A percentile compares a stretch with the other conserved stretches of the same genome.
These are phyloP conservation scores for Termitomyces sp. DNA, from an alignment of 768 basidiomycete species.

Conservation along the genomic window DNA sequence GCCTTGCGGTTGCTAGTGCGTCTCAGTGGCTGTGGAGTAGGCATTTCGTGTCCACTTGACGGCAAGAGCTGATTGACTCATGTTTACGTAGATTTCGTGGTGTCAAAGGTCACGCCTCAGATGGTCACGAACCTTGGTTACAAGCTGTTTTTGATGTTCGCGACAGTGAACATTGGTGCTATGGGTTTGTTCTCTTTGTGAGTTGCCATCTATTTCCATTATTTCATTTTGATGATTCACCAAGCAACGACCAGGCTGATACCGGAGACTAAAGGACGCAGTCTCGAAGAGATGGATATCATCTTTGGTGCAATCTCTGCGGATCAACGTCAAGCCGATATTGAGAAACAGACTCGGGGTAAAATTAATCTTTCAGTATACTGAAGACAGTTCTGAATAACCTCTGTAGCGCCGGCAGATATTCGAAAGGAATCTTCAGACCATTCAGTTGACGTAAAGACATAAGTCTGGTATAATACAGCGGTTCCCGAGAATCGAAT, in stretches of 20 bases:
- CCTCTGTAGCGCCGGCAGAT: not conserved
- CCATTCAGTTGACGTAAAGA: not conserved
- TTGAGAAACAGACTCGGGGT: not conserved
- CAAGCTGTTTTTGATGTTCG: conserved; percentile 78
- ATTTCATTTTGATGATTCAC: not conserved
- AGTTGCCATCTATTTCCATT: conserved; percentile 10
- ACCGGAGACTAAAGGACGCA: conserved; percentile 58
- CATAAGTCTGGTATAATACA: too few relatives aligned
- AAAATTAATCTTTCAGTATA: not conserved
- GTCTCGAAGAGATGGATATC: conserved; percentile 49
- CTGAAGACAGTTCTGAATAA: not conserved
- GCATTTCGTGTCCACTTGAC: not conserved
- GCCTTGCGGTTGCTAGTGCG: conserved; percentile 66
- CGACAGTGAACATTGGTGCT: conserved; percentile 61
- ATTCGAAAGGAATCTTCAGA: too few relatives aligned
- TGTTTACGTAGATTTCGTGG: conserved; percentile 51
- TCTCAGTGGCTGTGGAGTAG: conserved; percentile 82
- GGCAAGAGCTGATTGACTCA: not conserved
- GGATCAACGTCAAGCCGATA: not conserved
- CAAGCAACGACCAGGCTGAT: conserved; percentile 31
- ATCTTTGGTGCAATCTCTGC: conserved; percentile 46
- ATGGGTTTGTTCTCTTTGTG: conserved; percentile 66
- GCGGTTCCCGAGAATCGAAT: not conserved
- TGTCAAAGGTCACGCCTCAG: conserved; percentile 65
- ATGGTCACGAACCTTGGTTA: conserved; percentile 58